A percentile compares a stretch with the other conserved stretches of the same genome.
These are phyloP conservation scores for Cryptococcus hybrid DNA, from an alignment of 1,284 basidiomycete genomes.

Conservation along the genomic window DNA sequence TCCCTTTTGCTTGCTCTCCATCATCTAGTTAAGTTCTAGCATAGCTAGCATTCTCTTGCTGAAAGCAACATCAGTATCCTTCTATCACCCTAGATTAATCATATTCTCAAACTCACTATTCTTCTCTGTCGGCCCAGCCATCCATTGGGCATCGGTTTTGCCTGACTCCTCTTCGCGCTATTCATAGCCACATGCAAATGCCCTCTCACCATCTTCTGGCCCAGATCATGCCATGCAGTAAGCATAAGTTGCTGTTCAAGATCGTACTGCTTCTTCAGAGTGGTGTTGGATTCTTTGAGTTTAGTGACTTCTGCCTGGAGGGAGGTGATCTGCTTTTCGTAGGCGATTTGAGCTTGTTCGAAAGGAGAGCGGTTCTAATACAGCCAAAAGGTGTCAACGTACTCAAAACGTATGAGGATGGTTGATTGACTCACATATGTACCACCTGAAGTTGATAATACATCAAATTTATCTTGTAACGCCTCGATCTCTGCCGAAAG, in stretches of 20 bases:
- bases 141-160: constrained; percentile 54
- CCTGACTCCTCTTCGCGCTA: constrained; percentile 33
- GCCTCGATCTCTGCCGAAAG: constrained; percentile 71
- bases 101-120: constrained; percentile 6
- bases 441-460: constrained; percentile 50
- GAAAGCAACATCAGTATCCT: too few relatives aligned
- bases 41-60: too few relatives aligned
- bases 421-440: constrained; percentile 12
- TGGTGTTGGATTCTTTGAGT: constrained; percentile 56
- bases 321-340: constrained; percentile 67
- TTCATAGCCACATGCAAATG: constrained; percentile 35
- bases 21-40: too few relatives aligned
- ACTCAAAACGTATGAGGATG: not conserved
- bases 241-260: constrained; percentile 78
- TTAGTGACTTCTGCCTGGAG: constrained; percentile 66
- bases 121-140: constrained; percentile 63
- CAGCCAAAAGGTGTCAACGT: not conserved
- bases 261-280: constrained; percentile 63
- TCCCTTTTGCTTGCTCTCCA: too few relatives aligned
- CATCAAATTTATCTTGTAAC: constrained; percentile 71
- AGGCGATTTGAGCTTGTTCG: constrained; percentile 68
- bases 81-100: too few relatives aligned
- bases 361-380: constrained; percentile 56
- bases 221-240: constrained; percentile 66
- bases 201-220: constrained; percentile 63